These are phyloP conservation scores for Paraphoma chrysanthemicola DNA, from an alignment of 2,329 filamentous ascomycete species.

Conservation along the genomic window DNA sequence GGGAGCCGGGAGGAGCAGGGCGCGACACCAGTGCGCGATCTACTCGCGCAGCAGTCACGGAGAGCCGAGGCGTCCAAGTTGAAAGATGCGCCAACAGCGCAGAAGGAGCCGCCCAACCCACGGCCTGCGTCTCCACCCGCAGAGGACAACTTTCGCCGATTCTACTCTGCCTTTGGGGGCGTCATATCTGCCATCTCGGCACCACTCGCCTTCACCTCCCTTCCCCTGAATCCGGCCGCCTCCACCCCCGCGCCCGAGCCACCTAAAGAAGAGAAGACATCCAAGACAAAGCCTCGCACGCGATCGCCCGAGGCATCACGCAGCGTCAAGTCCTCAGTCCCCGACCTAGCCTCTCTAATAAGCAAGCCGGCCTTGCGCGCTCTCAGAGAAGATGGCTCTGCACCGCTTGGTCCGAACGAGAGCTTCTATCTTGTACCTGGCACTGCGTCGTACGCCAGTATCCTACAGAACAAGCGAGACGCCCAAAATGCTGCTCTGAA, in stretches of 20 bases:
- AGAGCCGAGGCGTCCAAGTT: conserved; percentile 28
- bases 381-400: conserved; percentile 68
- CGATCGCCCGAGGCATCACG: conserved; percentile 38
- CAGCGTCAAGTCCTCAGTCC: conserved; percentile 59
- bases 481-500: conserved; percentile 44
- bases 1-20: conserved; percentile 57
- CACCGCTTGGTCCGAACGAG: conserved; percentile 54
- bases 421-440: conserved; percentile 93
- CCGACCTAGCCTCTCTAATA: conserved; percentile 83
- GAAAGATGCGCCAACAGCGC: conserved; percentile 21
- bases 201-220: conserved; percentile 88
- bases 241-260: conserved; percentile 36
- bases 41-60: conserved; percentile 40
- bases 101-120: conserved; percentile 8
- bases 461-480: conserved; percentile 60
- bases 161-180: conserved; percentile 90
- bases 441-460: conserved; percentile 91
- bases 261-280: conserved; percentile 23
- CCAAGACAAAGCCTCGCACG: conserved; percentile 31
- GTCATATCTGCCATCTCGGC: conserved; percentile 89
- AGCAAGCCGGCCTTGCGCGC: conserved; percentile 85
- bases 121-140: conserved; percentile 33
- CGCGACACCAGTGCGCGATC: conserved; percentile 40
- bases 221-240: conserved; percentile 67
- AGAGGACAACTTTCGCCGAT: conserved; percentile 85